A percentile compares a stretch with the other conserved stretches of the same genome.
phyloP scores from a whole-genome alignment of 1,284 basidiomycete species.

The Marasmius fiardii region DNA sequence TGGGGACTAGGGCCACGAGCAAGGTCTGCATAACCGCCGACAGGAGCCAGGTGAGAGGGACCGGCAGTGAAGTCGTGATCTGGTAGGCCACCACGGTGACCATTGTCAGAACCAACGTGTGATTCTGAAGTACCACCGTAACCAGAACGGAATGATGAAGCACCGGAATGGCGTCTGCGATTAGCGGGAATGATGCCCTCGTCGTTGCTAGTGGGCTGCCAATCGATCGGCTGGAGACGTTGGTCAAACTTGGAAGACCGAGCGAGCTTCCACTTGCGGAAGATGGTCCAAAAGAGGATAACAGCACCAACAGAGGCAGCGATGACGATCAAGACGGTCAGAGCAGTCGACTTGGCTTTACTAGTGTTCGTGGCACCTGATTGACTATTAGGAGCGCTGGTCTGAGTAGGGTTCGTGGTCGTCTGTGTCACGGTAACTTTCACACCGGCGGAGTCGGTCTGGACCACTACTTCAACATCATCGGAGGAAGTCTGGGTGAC shows the following conservation, averaged over 20 bases:
- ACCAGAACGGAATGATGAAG: conserved; percentile 72
- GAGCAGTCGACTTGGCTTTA: conserved; percentile 56
- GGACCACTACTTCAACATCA: not conserved
- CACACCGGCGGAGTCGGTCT: not conserved
- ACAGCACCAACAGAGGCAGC: conserved; percentile 66
- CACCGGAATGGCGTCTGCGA: conserved; percentile 52
- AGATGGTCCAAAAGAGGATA: conserved; percentile 78
- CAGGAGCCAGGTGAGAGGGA: conserved; percentile 49
- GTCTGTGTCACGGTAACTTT: conserved; percentile 6
- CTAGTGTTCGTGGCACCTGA: conserved; percentile 27
- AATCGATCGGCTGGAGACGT: conserved; percentile 81
- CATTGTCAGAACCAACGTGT: conserved; percentile 23
- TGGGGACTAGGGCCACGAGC: conserved; percentile 49
- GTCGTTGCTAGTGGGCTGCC: conserved; percentile 59
- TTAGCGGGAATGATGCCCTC: conserved; percentile 43
- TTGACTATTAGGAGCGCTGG: conserved; percentile 20
- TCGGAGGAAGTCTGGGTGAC: not conserved
- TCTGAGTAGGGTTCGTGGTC: conserved; percentile 19
- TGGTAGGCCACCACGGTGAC: conserved; percentile 37
- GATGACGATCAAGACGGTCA: conserved; percentile 72
- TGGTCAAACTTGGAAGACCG: conserved; percentile 78
- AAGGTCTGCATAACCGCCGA: conserved; percentile 78
- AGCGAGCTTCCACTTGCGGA: conserved; percentile 89
- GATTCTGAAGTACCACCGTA: conserved; percentile 22
- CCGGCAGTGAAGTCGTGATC: conserved; percentile 84